Base-by-base conservation (phyloP, 306 rosid species). In the Medicago ruthenica region DNA sequence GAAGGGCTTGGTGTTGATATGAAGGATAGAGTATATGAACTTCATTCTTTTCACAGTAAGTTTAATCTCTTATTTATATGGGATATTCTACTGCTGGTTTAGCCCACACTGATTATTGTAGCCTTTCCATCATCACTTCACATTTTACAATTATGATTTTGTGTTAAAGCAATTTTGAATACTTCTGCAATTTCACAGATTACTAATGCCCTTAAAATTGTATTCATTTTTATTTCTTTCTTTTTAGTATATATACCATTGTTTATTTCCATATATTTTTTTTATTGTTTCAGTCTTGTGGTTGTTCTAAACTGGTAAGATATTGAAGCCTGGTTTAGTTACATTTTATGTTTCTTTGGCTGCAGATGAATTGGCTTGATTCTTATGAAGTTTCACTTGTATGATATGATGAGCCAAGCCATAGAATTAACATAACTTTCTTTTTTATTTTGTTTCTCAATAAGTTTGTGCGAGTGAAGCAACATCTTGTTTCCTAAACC, bases 1-100 rank as follows among this genome's bases (percentile, higher is more conserved):
- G 83, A 86, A 83, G 97, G 98, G 82, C 73, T 95, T 82, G 93
- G 96, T 24, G 95, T 95, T 87, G 93, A 95, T 67, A 88, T 92
- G 90, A 84, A 77, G 78, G 75, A 87, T 22, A 87, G 96, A 90
- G 92, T 95, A 76, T 92, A 83, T 71, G 79, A 89, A 72, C 94
- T 95, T 50, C 91, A 89, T 81, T 95, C 98, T 36, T 90, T 92
- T 84, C 85, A 82, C 77, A 88, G 98, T 95, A 94, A 77, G 78
- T 45, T 81, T 82, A 80, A 54, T 73, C 75, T 61, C 71, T 74
- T 79, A 6, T 74, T 45, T 17, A 37, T 41, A 31, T 48, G 18
- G 8, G 4, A 36, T 71, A 62, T 44, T 59, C 8, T 60, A 14
- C 59, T 61, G 40, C 15, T 48, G 51, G 27, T 59, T 63, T 79